phyloP scores from a whole-genome alignment of 352 stramenopile genomes.

The Elongisporangium undulatum region DNA sequence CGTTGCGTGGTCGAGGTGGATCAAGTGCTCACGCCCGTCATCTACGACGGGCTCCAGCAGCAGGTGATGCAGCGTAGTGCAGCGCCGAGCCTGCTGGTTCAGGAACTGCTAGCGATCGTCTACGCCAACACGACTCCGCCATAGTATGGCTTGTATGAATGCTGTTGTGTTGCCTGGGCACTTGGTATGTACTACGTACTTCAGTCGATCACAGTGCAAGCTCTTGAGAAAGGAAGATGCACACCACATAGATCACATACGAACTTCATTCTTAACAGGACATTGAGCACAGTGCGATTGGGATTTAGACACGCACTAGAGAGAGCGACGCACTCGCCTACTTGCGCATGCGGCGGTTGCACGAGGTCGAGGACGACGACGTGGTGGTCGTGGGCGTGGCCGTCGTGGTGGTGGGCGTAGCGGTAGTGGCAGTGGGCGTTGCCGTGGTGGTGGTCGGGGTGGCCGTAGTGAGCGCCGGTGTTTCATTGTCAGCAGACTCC shows the following conservation, averaged over 20 bases:
- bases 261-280: no score
- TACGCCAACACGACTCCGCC: background rate
- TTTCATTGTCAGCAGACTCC: slow-evolving; percentile 5
- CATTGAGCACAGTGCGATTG: no score
- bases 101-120: background rate
- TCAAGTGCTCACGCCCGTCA: slow-evolving; percentile 56
- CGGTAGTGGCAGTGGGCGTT: background rate
- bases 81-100: background rate
- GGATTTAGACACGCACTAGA: background rate
- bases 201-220: no score
- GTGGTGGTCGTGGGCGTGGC: background rate
- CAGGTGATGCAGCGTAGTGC: slow-evolving; percentile 10
- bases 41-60: slow-evolving; percentile 40
- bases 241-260: no score
- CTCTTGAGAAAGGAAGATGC: no score
- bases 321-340: background rate
- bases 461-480: background rate
- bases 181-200: no score
- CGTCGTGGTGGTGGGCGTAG: background rate
- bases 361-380: background rate
- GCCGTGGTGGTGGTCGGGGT: background rate
- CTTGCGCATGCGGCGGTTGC: background rate
- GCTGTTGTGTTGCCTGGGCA: no score
- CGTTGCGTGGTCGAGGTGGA: slow-evolving; percentile 65
- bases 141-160: no score